Base-by-base conservation (phyloP, 441 rosid species). In the Iberis amara region DNA sequence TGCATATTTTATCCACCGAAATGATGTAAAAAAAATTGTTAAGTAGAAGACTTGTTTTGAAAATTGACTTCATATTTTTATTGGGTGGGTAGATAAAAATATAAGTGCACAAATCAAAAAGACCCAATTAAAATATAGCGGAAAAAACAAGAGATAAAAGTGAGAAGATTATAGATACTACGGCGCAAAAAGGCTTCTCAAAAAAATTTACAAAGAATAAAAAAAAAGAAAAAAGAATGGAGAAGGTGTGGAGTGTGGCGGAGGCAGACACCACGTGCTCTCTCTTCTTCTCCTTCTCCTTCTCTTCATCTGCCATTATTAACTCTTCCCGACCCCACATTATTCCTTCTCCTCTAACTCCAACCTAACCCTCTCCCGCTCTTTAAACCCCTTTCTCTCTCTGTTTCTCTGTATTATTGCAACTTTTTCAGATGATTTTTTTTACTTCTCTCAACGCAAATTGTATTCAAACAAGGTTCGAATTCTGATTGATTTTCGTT, bases 221-320 rank as follows among this genome's bases (percentile, higher is more conserved):
- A 32, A 55, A 13, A 60, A 12, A 14, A n/a, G 6, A 39, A 38
- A 48, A 37, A 44, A 14, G 13, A 59, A 49, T 49, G 67, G 54
- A 66, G 71, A 55, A 60, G 71, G 66, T 67, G 44, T 61, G 71
- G 67, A 67, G 71, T 67, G 71, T 67, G 71, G 71, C 58, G 67
- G 58, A 67, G 71, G 67, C 63, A 61, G 71, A 50, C 39, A 67
- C 67, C 71, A 67, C 71, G 71, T 67, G 66, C 63, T 4, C 61
- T 49, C 71, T 31, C 47, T 38, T 28, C 65, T 47, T 3, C 43
- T 32, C 28, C 59, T 38, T 5, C 63, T 43, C 28, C 59, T 15
- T 48, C 61, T 51, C 58, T 55, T 55, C 67, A 54, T 61, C 71
- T 55, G 52, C 62, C 71, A 61, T 26, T 55, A 60, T 67, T 61